Conservation (phyloP, 2,329 filamentous ascomycete genomes). For the Trichoderma brevicompactum region DNA sequence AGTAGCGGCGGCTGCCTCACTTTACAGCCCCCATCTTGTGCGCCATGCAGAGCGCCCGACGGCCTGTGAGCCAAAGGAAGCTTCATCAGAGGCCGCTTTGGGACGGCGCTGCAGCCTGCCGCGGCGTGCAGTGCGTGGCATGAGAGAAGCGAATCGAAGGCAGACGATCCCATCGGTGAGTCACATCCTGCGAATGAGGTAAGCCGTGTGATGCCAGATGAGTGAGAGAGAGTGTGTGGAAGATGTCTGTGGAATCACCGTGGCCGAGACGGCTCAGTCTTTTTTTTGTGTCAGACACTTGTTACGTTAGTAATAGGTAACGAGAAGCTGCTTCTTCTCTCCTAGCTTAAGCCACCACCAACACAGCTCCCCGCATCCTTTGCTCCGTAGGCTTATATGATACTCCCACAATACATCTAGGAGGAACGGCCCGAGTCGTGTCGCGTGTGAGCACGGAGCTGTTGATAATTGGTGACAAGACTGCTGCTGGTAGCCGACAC, state of each 20-base stretch:
- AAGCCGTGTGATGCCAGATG: neutral
- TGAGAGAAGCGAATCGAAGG: conserved; percentile 26
- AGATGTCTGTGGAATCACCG: conserved; percentile 1
- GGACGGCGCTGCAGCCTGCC: conserved; percentile 28
- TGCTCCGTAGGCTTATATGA: too few relatives aligned
- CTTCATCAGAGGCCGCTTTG: conserved; percentile 18
- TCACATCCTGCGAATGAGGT: conserved; percentile 15
- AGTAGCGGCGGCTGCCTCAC: conserved; percentile 20
- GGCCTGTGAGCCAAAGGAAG: neutral
- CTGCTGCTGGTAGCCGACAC: conserved; percentile 1
- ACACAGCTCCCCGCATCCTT: neutral
- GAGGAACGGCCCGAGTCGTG: conserved; percentile 20
- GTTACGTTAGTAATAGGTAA: too few relatives aligned
- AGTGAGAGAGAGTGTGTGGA: neutral
- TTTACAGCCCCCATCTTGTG: conserved; percentile 15
- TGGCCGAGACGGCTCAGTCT: too few relatives aligned
- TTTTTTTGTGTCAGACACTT: too few relatives aligned
- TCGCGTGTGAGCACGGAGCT: conserved; percentile 1
- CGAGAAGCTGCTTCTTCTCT: too few relatives aligned
- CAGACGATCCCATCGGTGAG: conserved; percentile 21
- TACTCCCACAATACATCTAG: neutral
- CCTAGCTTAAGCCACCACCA: neutral
- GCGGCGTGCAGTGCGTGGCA: conserved; percentile 20
- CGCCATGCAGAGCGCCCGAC: conserved; percentile 19
- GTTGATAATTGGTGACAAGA: neutral